Conservation (phyloP, 306 rosid species). For the Vicia faba region DNA sequence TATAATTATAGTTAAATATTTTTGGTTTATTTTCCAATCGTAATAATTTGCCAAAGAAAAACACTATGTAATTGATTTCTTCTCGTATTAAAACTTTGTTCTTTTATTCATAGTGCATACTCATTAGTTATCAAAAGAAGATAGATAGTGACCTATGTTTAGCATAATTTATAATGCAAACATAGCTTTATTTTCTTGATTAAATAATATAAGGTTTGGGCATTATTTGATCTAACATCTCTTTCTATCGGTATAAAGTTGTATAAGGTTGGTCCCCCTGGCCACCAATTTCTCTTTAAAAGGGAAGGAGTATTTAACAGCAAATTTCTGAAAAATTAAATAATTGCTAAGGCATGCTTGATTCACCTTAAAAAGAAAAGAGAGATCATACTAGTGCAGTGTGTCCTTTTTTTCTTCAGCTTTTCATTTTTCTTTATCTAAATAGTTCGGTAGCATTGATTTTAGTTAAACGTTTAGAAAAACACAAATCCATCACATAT, state of each 20-base stretch:
- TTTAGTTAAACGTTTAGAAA: too few species aligned
- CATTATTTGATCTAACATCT: constrained; percentile 46
- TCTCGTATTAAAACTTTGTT: constrained; percentile 38
- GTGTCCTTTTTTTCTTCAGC: constrained; percentile 32
- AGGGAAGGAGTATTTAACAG: constrained; percentile 31
- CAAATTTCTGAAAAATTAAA: neutral
- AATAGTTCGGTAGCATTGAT: constrained; percentile 42
- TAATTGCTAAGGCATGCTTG: constrained; percentile 24
- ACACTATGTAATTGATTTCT: constrained; percentile 23
- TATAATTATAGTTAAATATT: constrained; percentile 34
- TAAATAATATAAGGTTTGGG: constrained; percentile 45
- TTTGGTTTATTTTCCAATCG: constrained; percentile 31
- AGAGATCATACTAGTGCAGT: constrained; percentile 36
- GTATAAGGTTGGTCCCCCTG: constrained; percentile 43
- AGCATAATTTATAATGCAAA: constrained; percentile 26
- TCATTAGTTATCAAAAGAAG: constrained; percentile 13
- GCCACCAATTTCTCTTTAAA: constrained; percentile 24
- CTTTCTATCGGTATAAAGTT: constrained; percentile 11
- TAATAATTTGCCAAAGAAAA: constrained; percentile 29
- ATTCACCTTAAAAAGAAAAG: constrained; percentile 43
- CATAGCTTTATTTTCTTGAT: constrained; percentile 31
- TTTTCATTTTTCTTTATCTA: neutral
- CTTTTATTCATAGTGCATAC: constrained; percentile 42
- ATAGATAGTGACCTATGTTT: constrained; percentile 34
- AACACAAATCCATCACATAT: too few species aligned